A percentile compares a stretch with the other conserved stretches of the same genome.
Evolutionary conservation across 2,329 filamentous ascomycete genomes (phyloP).

Genomic region (Cytospora chrysosperma): DNA sequence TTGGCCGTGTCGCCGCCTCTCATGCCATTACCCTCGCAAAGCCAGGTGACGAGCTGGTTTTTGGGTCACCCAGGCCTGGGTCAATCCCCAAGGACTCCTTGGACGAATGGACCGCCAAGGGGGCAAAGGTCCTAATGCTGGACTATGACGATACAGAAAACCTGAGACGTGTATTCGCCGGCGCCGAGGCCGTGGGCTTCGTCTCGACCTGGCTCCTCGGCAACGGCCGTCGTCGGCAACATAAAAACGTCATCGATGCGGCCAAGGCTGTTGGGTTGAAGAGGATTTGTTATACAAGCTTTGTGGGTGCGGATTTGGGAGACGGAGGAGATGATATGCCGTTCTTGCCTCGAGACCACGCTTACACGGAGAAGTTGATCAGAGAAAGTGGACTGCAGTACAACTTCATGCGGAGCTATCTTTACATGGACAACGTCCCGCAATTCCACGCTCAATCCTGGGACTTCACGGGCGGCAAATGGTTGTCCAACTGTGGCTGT

Average conservation of each 20-base stretch:
- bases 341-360: slow-evolving; percentile 27
- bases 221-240: slow-evolving; percentile 24
- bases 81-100: slow-evolving; percentile 15
- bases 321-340: slow-evolving; percentile 22
- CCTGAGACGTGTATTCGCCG: slow-evolving; percentile 24
- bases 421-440: slow-evolving; percentile 27
- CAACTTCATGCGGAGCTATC: slow-evolving; percentile 28
- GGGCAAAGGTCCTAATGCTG: slow-evolving; percentile 19
- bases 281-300: slow-evolving; percentile 28
- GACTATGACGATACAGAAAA: slow-evolving; percentile 25
- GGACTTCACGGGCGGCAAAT: slow-evolving; percentile 26
- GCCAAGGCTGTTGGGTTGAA: slow-evolving; percentile 22
- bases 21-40: slow-evolving; percentile 22
- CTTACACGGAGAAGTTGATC: slow-evolving; percentile 26
- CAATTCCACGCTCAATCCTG: slow-evolving; percentile 25
- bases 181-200: slow-evolving; percentile 28
- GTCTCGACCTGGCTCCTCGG: slow-evolving; percentile 27
- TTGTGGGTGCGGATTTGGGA: slow-evolving; percentile 26
- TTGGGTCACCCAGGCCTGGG: slow-evolving; percentile 17
- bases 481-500: slow-evolving; percentile 27
- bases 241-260: slow-evolving; percentile 25
- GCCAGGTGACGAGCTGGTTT: slow-evolving; percentile 25
- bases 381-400: slow-evolving; percentile 24
- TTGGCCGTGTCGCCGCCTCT: slow-evolving; percentile 24
- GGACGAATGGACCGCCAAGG: slow-evolving; percentile 11